Evolutionary conservation across 495 filamentous ascomycete genomes (phyloP), one percentile per base, ranked within the genome.

Genomic region (Penicillium herquei): DNA sequence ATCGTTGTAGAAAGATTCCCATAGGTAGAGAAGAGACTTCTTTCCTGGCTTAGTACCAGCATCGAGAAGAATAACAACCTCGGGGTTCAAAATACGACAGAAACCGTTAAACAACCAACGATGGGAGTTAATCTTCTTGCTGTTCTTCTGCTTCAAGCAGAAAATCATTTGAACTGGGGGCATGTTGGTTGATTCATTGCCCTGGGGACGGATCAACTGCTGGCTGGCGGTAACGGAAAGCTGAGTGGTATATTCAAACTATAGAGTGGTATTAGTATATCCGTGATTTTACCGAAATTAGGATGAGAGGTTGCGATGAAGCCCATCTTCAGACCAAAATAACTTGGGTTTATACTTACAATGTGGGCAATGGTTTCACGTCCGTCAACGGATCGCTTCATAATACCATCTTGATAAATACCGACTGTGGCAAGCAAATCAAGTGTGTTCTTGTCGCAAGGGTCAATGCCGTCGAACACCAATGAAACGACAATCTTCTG

Each of bases 61-160:
- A 73, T 98, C 94, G 50, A 98, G 85, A 47, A 98, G 83, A 67
- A 98, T 94, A 67, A 91, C 94, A 52, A 98, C 86, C 73, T 98
- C 94, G 14, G 94, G 94, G 70, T 98, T 96, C 47, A 98, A 73
- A 58, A 98, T 94, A 59, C 93, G 88, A 55, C 92, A 91, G 70
- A 98, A 98, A 16, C 89, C 94, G 61, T 96, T 96, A 76, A 98
- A 98, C 14, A 98, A 81, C 94, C 94, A 98, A 71, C 94, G 81
- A 68, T 98, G 94, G 37, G 94, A 98, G 76, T 98, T 98, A 80
- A 98, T 98, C 83, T 98, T 98, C 77, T 98, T 98, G 79, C 83
- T 93, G 79, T 98, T 98, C 78, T 96, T 91, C 74, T 96, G 92
- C 77, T 98, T 98, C 58, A 98, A 72, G 65, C 94, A 98, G 78